Percentiles rank a stretch among this genome's conserved stretches.
Evolutionary conservation across 805 yeast species (phyloP).

Genomic region (Monosporozyma servazzii): DNA sequence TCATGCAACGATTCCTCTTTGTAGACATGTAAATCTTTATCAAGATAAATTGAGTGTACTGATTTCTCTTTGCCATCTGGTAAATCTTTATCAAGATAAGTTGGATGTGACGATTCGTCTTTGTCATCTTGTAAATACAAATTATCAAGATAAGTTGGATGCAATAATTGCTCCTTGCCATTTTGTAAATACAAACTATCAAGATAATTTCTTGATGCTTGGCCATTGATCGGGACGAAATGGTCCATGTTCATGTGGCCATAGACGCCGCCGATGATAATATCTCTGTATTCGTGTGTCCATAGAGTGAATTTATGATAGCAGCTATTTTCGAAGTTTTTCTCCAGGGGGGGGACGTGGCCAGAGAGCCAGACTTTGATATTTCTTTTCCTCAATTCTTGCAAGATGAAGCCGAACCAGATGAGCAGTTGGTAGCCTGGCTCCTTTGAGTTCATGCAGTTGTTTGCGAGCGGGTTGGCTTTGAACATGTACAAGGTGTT

Average conservation of each 20-base stretch:
- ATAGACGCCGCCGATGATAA: slow-evolving; percentile 71
- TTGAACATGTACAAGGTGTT: slow-evolving; percentile 70
- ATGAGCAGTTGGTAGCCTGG: slow-evolving; percentile 72
- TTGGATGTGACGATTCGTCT: no score
- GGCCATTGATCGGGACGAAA: slow-evolving; percentile 66
- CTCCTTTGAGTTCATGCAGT: slow-evolving; percentile 60
- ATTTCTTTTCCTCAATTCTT: slow-evolving; percentile 60
- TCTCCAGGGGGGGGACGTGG: slow-evolving; percentile 80
- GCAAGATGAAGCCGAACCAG: slow-evolving; percentile 69
- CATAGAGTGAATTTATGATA: slow-evolving; percentile 69
- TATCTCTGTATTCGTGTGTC: slow-evolving; percentile 75
- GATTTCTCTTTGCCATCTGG: no score
- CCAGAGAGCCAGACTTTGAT: slow-evolving; percentile 86
- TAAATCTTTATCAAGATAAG: no score
- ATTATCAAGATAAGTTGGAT: no score
- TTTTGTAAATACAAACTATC: slow-evolving; percentile 7
- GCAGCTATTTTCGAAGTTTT: slow-evolving; percentile 67
- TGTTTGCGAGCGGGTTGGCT: slow-evolving; percentile 74
- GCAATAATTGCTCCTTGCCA: no score
- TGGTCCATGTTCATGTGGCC: slow-evolving; percentile 92
- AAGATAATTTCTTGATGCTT: slow-evolving; percentile 47
- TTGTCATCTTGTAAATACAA: no score
- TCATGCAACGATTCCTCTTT: slow-evolving; percentile 23
- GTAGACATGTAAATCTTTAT: slow-evolving; percentile 8
- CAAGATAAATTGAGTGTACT: no score